Evolutionary conservation across 306 rosid genomes (phyloP).

Genomic region (Citrullus colocynthis): DNA sequence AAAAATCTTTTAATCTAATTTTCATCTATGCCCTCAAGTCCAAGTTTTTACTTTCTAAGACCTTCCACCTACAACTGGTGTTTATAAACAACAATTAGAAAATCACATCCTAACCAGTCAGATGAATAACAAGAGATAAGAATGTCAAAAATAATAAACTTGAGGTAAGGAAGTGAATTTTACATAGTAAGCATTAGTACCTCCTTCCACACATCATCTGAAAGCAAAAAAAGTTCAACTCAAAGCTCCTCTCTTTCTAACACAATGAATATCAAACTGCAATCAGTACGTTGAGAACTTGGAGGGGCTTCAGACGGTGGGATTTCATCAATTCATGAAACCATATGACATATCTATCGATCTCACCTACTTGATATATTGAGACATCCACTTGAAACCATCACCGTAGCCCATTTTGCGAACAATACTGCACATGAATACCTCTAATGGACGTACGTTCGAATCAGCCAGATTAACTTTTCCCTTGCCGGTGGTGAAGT

Average conservation of each 20-base stretch:
- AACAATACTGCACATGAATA: conserved; percentile 34
- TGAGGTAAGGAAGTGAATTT: neutral
- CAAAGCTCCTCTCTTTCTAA: neutral
- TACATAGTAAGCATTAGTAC: neutral
- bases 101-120: neutral
- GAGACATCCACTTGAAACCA: conserved; percentile 34
- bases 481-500: conserved; percentile 33
- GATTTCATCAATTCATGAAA: neutral
- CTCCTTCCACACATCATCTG: conserved; percentile 9
- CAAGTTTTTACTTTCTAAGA: neutral
- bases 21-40: neutral
- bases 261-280: conserved; percentile 3
- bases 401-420: conserved; percentile 35
- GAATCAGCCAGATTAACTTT: conserved; percentile 21
- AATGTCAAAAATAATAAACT: conserved; percentile 1
- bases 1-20: neutral
- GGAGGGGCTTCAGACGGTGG: neutral
- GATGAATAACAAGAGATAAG: neutral
- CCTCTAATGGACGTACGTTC: conserved; percentile 28
- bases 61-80: neutral
- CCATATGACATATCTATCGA: neutral
- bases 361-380: conserved; percentile 21
- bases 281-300: neutral
- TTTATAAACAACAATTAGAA: neutral
- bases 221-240: conserved; percentile 10